Conservation (phyloP, 805 yeast species). For the Hanseniaspora hatyaiensis region DNA sequence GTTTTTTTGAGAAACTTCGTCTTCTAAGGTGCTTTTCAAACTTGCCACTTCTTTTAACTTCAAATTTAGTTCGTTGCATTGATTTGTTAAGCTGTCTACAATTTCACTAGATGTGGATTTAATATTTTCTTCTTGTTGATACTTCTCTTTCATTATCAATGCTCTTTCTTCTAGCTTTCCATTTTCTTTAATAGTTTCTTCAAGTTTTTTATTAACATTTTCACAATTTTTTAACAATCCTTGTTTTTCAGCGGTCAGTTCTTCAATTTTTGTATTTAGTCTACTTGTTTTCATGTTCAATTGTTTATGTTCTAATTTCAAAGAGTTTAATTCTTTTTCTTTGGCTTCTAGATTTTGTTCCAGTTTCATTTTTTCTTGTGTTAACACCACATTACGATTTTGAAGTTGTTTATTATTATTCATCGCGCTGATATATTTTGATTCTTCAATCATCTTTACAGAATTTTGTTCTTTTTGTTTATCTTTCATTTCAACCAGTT, state of each 20-base stretch:
- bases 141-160: slow-evolving; percentile 31
- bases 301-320: slow-evolving; percentile 26
- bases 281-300: slow-evolving; percentile 26
- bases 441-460: slow-evolving; percentile 17
- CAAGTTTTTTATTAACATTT: slow-evolving; percentile 31
- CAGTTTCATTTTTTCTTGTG: slow-evolving; percentile 19
- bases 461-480: slow-evolving; percentile 35
- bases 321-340: slow-evolving; percentile 31
- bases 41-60: slow-evolving; percentile 53
- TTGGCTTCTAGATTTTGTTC: slow-evolving; percentile 27
- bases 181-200: slow-evolving; percentile 31
- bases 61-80: slow-evolving; percentile 60
- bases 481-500: slow-evolving; percentile 59
- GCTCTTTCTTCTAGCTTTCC: slow-evolving; percentile 35
- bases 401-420: slow-evolving; percentile 13
- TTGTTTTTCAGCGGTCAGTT: slow-evolving; percentile 30
- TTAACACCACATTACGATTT: slow-evolving; percentile 16
- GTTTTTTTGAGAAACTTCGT: slow-evolving; percentile 68
- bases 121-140: slow-evolving; percentile 30
- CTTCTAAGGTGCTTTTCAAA: slow-evolving; percentile 57
- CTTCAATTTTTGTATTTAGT: slow-evolving; percentile 20
- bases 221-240: slow-evolving; percentile 31
- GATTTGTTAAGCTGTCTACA: slow-evolving; percentile 44
- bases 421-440: slow-evolving; percentile 18
- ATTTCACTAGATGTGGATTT: slow-evolving; percentile 34